Base-by-base conservation (phyloP, 1,284 basidiomycete species). In the Sporisorium scitamineum region DNA sequence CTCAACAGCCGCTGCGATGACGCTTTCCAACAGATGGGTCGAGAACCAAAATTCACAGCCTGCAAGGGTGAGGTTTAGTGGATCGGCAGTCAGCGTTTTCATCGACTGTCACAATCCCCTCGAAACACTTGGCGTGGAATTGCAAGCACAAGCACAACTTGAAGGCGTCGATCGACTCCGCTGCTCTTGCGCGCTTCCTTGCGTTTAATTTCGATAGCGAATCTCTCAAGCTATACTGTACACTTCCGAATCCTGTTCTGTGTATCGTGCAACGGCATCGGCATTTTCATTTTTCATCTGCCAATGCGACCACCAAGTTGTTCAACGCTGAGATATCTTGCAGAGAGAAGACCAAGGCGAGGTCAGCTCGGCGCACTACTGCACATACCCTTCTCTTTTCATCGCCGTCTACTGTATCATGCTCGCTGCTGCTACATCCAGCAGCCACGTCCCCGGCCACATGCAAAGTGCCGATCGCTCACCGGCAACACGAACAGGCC, bases 21-120 rank as follows among this genome's bases (percentile, higher is more conserved):
- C 60, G 60, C 47, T 62, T 22, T 55, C 34, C 53, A 61, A 61
- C 51, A 54, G 52, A 61, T 41, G 56, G 45, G 31, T 20, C 29
- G 42, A 27, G 18, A 20, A 22, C 18, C 5, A 6, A 44, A 44
- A 44, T 4, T 44, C 42, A 44, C 42, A 44, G 20, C 6, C 22
- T 44, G 42, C 42, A 44, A n/a, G 16, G 1, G 7, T 5, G 26
- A 27, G 3, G 0, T 27, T 29, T 10, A 47, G 11, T 60, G 52
- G 57, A 61, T 29, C 13, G 24, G 51, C 58, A 54, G 5, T 61
- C 51, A 61, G 54, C 58, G 39, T 39, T 59, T 29, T 6, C 13
- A 18, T 24, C 41, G 10, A 5, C 18, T 42, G 20, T 31, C 27
- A 16, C 18, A 31, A 27, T 8, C 6, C 26, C 16, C 20, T 11